phyloP scores from a whole-genome alignment of 257 asterid species.

The Solanum raphanifolium region DNA sequence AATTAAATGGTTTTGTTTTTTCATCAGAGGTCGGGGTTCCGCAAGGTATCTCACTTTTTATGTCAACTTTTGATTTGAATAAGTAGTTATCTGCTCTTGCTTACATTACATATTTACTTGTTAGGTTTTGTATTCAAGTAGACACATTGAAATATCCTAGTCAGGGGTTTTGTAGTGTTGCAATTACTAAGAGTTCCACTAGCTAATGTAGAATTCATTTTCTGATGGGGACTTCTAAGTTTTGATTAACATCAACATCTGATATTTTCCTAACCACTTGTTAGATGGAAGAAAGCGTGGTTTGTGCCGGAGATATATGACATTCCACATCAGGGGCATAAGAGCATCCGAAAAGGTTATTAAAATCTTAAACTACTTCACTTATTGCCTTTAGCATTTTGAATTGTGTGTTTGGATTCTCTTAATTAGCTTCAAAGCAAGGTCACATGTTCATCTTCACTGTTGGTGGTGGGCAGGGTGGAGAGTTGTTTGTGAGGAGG shows the following conservation, averaged over 20 bases:
- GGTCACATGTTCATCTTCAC: neutral
- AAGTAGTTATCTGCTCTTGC: neutral
- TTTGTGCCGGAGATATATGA: neutral
- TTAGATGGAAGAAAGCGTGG: neutral
- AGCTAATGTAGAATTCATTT: neutral
- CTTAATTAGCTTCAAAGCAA: neutral
- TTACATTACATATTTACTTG: neutral
- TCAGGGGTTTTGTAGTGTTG: neutral
- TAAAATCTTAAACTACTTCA: neutral
- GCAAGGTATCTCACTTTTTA: neutral
- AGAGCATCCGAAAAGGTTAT: neutral
- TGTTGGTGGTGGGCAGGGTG: neutral
- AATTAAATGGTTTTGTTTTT: neutral
- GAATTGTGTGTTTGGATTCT: neutral
- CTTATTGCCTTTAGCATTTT: neutral
- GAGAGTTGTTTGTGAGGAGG: neutral
- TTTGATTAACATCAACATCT: neutral
- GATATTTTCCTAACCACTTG: neutral
- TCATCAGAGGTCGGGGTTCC: neutral
- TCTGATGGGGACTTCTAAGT: neutral
- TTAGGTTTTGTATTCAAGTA: neutral
- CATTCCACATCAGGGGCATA: neutral
- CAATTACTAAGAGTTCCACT: neutral
- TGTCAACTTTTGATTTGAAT: neutral
- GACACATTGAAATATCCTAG: neutral